Evolutionary conservation across 2,329 filamentous ascomycete species (phyloP).

Genomic region (Madurella mycetomatis): DNA sequence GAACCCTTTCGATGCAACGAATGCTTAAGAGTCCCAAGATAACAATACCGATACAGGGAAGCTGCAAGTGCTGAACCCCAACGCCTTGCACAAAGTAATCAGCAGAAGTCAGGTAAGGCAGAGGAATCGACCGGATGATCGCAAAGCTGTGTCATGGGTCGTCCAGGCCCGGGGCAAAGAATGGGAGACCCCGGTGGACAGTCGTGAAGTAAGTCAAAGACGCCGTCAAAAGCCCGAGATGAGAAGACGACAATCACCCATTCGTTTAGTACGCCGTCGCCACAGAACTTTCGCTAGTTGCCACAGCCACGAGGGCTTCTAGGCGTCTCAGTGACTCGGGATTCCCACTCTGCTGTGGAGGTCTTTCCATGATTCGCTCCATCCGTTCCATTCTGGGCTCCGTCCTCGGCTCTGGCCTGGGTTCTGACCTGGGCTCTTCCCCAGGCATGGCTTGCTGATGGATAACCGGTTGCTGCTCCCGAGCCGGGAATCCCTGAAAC

Average conservation of each 20-base stretch:
- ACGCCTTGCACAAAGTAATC: no score
- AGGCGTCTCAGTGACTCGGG: slow-evolving; percentile 50
- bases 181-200: no score
- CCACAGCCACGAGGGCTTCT: slow-evolving; percentile 61
- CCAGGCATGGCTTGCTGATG: slow-evolving; percentile 27
- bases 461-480: slow-evolving; percentile 28
- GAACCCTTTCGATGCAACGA: slow-evolving; percentile 28
- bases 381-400: slow-evolving; percentile 13
- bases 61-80: no score
- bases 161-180: no score
- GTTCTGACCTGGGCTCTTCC: slow-evolving; percentile 6
- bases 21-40: slow-evolving; percentile 19
- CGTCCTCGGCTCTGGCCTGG: neutral
- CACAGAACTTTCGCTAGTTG: slow-evolving; percentile 49
- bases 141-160: no score
- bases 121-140: no score
- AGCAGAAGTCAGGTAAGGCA: no score
- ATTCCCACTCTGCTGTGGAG: slow-evolving; percentile 29
- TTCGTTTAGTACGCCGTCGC: slow-evolving; percentile 24
- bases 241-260: slow-evolving; percentile 16
- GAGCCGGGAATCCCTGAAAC: slow-evolving; percentile 48
- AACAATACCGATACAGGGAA: no score
- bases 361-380: slow-evolving; percentile 24
- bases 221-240: no score
- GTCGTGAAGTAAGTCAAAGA: no score